Conservation (phyloP, 129 eudicot genomes). For the Arctium minus region DNA sequence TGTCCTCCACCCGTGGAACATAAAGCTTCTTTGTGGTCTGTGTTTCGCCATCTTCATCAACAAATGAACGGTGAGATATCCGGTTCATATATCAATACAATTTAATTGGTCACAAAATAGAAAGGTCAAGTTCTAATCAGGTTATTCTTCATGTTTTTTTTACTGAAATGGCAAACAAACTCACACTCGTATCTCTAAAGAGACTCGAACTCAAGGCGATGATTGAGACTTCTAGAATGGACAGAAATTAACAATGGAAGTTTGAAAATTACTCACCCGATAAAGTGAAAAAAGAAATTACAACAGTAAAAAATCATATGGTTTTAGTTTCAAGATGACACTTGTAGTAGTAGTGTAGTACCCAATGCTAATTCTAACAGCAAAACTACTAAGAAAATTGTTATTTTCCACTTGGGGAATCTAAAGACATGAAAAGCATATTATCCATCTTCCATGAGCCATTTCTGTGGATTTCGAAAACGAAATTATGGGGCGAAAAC, state of each 20-base stretch:
- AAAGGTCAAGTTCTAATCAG: background rate
- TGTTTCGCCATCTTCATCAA: conserved; percentile 51
- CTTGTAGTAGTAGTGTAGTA: background rate
- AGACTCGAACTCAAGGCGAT: background rate
- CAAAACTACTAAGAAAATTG: background rate
- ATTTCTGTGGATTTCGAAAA: background rate
- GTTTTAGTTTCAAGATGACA: background rate
- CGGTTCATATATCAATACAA: background rate
- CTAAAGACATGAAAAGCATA: background rate
- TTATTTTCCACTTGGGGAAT: background rate
- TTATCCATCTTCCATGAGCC: background rate
- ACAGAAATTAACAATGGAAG: background rate
- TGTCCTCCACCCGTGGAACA: conserved; percentile 99
- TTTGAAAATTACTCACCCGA: background rate
- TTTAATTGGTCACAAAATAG: background rate
- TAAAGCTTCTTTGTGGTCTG: conserved; percentile 56
- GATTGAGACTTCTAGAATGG: background rate
- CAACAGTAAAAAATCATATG: background rate
- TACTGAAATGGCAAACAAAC: background rate
- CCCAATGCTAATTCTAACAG: background rate
- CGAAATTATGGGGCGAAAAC: background rate
- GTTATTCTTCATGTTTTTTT: background rate
- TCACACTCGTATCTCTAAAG: background rate
- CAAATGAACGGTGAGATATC: conserved; percentile 19
- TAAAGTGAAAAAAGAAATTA: background rate